Conservation (phyloP, 805 yeast species). For the Starmerella etchellsii region DNA sequence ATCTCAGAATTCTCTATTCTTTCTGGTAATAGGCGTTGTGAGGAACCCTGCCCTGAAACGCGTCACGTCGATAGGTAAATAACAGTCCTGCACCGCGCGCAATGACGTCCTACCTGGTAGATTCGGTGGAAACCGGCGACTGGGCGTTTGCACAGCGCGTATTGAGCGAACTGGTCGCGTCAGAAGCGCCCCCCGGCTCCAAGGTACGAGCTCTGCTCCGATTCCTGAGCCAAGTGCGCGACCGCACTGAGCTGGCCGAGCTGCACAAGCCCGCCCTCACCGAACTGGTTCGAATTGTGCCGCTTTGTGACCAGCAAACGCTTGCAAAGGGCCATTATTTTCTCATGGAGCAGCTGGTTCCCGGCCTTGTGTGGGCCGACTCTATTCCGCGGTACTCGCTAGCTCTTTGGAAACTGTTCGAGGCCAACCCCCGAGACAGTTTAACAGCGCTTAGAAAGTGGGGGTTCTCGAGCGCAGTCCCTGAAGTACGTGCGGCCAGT, state of each 20-base stretch:
- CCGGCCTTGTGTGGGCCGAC: not conserved
- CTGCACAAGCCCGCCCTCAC: not conserved
- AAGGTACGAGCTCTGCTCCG: not conserved
- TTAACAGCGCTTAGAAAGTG: not conserved
- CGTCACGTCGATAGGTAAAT: too few relatives aligned
- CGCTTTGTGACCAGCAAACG: not conserved
- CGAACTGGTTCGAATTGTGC: not conserved
- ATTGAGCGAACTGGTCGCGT: too few relatives aligned
- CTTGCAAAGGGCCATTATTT: not conserved
- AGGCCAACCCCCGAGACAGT: not conserved
- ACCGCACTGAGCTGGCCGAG: not conserved
- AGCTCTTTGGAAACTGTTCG: not conserved
- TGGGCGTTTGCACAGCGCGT: too few relatives aligned
- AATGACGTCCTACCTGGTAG: too few relatives aligned
- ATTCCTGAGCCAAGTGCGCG: not conserved
- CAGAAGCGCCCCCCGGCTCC: too few relatives aligned
- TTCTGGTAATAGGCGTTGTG: too few relatives aligned
- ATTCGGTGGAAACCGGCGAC: too few relatives aligned
- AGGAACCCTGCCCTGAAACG: too few relatives aligned
- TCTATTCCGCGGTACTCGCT: not conserved
- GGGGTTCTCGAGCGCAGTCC: not conserved
- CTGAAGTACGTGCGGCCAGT: not conserved
- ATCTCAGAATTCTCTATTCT: too few relatives aligned
- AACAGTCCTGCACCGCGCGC: too few relatives aligned
- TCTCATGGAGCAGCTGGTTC: not conserved